These are phyloP conservation scores for Fusarium nelsonii DNA, from an alignment of 2,329 filamentous ascomycete species.

Conservation along the genomic window DNA sequence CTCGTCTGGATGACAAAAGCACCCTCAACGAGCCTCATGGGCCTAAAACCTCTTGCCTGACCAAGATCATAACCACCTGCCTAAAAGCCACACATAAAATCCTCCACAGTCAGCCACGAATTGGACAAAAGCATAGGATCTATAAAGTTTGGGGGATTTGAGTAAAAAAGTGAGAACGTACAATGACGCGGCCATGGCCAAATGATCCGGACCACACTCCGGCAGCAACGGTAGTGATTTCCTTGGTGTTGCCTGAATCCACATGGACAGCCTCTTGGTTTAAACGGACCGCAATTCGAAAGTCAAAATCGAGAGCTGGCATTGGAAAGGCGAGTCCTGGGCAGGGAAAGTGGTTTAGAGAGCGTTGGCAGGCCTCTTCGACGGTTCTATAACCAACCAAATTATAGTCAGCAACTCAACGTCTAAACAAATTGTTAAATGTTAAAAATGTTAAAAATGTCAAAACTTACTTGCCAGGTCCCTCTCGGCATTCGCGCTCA, in stretches of 20 bases:
- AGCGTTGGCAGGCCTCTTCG: conserved; percentile 55
- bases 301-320: conserved; percentile 62
- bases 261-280: conserved; percentile 59
- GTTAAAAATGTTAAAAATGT: not conserved
- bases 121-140: conserved; percentile 18
- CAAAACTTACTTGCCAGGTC: conserved; percentile 47
- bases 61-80: conserved; percentile 59
- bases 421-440: not conserved
- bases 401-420: conserved; percentile 38
- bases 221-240: conserved; percentile 63
- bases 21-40: conserved; percentile 61
- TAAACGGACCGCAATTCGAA: conserved; percentile 62
- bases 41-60: conserved; percentile 56
- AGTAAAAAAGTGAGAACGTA: conserved; percentile 48
- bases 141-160: not conserved
- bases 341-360: conserved; percentile 57
- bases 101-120: conserved; percentile 44
- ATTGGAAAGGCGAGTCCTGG: conserved; percentile 59
- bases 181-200: conserved; percentile 61
- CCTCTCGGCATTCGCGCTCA: conserved; percentile 46
- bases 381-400: conserved; percentile 47
- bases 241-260: conserved; percentile 59
- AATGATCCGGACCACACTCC: conserved; percentile 63
- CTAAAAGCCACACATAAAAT: conserved; percentile 43
- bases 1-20: conserved; percentile 63